Evolutionary conservation across 805 yeast species (phyloP).

Genomic region (Ogataea thermomethanolica): DNA sequence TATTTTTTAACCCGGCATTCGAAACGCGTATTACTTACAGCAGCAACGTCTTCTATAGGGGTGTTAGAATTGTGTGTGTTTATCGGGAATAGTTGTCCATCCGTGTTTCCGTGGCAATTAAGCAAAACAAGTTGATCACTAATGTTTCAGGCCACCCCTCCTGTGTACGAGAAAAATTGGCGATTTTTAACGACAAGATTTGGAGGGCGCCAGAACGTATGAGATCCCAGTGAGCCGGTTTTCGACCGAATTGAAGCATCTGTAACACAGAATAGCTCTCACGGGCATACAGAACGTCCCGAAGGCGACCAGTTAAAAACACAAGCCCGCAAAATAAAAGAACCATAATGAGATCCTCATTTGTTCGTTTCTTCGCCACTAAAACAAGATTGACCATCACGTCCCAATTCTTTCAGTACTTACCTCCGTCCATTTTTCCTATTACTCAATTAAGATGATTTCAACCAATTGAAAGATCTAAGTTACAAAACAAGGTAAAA

Average conservation of each 20-base stretch:
- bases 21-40: conserved; percentile 33
- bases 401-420: conserved; percentile 27
- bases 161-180: too few relatives aligned
- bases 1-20: conserved; percentile 3
- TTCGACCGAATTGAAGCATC: too few relatives aligned
- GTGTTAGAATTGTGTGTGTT: conserved; percentile 30
- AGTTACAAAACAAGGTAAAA: conserved; percentile 10
- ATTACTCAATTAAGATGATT: conserved; percentile 13
- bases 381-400: conserved; percentile 3
- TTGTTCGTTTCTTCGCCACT: conserved; percentile 9
- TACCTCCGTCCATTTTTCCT: conserved; percentile 58
- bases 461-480: conserved; percentile 18
- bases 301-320: too few relatives aligned
- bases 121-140: too few relatives aligned
- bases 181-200: too few relatives aligned
- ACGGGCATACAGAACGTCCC: too few relatives aligned
- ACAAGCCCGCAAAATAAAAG: neutral
- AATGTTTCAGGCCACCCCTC: too few relatives aligned
- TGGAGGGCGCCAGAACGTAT: too few relatives aligned
- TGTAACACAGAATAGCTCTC: too few relatives aligned
- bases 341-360: conserved; percentile 2
- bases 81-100: neutral
- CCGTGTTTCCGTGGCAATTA: neutral
- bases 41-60: conserved; percentile 44
- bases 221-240: too few relatives aligned